These are phyloP conservation scores for Exophiala xenobiotica DNA, from an alignment of 2,329 filamentous ascomycete species.

Conservation along the genomic window DNA sequence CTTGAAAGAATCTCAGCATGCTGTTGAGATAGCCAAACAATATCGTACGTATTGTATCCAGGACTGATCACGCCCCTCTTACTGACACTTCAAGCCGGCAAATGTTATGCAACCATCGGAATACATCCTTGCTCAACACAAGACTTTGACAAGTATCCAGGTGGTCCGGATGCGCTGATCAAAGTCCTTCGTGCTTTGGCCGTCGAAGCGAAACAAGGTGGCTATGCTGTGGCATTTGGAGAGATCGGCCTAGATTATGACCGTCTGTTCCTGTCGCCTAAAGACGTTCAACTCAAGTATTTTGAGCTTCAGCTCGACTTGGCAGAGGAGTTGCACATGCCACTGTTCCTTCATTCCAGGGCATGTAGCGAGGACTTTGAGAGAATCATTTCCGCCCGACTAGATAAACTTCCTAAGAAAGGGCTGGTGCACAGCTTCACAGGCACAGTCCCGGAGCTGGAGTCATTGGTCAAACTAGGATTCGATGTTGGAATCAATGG, in stretches of 20 bases:
- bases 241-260: conserved; percentile 98
- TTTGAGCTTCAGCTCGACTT: conserved; percentile 82
- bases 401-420: conserved; percentile 67
- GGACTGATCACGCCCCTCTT: background rate
- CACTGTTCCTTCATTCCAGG: conserved; percentile 88
- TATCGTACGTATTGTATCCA: conserved; percentile 58
- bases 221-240: conserved; percentile 76
- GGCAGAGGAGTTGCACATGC: conserved; percentile 72
- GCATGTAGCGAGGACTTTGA: conserved; percentile 87
- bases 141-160: conserved; percentile 65
- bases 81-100: conserved; percentile 57
- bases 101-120: conserved; percentile 86
- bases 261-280: conserved; percentile 76
- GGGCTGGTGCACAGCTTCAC: conserved; percentile 96
- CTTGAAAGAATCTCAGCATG: conserved; percentile 72
- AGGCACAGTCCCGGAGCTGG: conserved; percentile 81
- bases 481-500: conserved; percentile 95
- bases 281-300: conserved; percentile 76
- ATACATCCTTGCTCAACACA: conserved; percentile 89
- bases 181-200: conserved; percentile 67
- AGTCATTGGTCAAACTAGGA: conserved; percentile 72
- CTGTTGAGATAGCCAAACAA: conserved; percentile 68
- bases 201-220: conserved; percentile 54
- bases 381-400: conserved; percentile 60
- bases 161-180: conserved; percentile 45